Base-by-base conservation (phyloP, 495 filamentous ascomycete genomes). In the Hypoxylon fragiforme region DNA sequence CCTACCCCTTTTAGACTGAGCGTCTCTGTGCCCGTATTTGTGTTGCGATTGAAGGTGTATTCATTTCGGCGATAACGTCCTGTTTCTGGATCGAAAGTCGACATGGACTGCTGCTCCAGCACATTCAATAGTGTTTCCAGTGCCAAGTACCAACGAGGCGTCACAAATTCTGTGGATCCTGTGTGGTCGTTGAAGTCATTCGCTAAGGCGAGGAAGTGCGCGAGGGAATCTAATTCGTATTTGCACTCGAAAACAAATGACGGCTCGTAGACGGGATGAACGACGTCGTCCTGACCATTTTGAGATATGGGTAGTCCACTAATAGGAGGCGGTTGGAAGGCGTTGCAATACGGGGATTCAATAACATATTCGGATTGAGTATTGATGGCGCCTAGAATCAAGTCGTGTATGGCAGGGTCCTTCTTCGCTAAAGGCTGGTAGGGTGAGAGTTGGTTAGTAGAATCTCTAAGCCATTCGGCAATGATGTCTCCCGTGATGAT, bases 391-490 rank as follows among this genome's bases (percentile, higher is more conserved):
- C 94, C 94, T 0, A 95, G 77, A 37, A 97, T 94, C 20, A 99
- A 76, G 40, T 79, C 85, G 62, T 85, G 80, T 37, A 97, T 82
- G 7, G 68, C 74, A 43, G 81, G 77, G 65, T 97, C 94, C 53
- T 88, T 85, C 53, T 82, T 86, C 1, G 92, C 90, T 14, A 99
- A 76, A 1, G 77, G 66, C 61, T 97, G 94, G 63, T 99, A 99
- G 37, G 92, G 91, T 3, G 82, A 80, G 12, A 99, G 70, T 67
- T 99, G 94, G 72, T 97, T 97, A 7, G 95, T 97, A 34, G 92
- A 96, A 71, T 99, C 94, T 41, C 94, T 86, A 35, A 99, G 74
- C 94, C 94, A 99, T 72, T 97, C 94, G 4, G 94, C 94, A 63
- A 97, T 87, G 67, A 99, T 99, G 64, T 99, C 94, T 18, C 65